These are phyloP conservation scores for Didymella keratinophila DNA, from an alignment of 2,329 filamentous ascomycete genomes.

Conservation along the genomic window DNA sequence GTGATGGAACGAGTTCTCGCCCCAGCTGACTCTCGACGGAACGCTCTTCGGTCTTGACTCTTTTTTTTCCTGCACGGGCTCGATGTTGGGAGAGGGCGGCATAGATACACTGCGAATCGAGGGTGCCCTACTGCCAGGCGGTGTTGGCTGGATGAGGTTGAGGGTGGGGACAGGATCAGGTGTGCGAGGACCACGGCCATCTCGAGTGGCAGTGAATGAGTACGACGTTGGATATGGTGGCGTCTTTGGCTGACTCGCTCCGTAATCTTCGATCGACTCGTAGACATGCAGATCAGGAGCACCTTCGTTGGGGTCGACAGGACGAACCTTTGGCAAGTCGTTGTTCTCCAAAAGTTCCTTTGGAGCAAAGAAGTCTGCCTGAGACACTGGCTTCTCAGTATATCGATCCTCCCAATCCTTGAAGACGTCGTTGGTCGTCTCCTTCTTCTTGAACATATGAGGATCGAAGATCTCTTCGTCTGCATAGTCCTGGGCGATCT, in stretches of 20 bases:
- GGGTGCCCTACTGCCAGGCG: slow-evolving; percentile 59
- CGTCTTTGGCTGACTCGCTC: slow-evolving; percentile 32
- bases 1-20: slow-evolving; percentile 56
- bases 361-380: slow-evolving; percentile 59
- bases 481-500: slow-evolving; percentile 44
- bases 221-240: slow-evolving; percentile 51
- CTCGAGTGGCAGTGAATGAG: slow-evolving; percentile 51
- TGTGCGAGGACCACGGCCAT: slow-evolving; percentile 48
- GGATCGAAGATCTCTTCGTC: slow-evolving; percentile 58
- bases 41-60: slow-evolving; percentile 37
- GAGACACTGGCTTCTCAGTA: slow-evolving; percentile 48
- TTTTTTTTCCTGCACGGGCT: slow-evolving; percentile 37
- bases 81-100: slow-evolving; percentile 46
- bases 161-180: slow-evolving; percentile 60
- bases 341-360: slow-evolving; percentile 53
- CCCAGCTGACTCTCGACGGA: slow-evolving; percentile 56
- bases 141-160: slow-evolving; percentile 66
- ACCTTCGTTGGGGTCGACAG: slow-evolving; percentile 54
- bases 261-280: slow-evolving; percentile 51
- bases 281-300: slow-evolving; percentile 55
- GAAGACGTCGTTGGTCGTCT: slow-evolving; percentile 52
- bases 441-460: slow-evolving; percentile 54
- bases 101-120: slow-evolving; percentile 47
- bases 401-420: slow-evolving; percentile 55
- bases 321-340: slow-evolving; percentile 45